Evolutionary conservation across 148 eudicot genomes (phyloP), one percentile per base, ranked within the genome.

Genomic region (Persicaria tinctoria): DNA sequence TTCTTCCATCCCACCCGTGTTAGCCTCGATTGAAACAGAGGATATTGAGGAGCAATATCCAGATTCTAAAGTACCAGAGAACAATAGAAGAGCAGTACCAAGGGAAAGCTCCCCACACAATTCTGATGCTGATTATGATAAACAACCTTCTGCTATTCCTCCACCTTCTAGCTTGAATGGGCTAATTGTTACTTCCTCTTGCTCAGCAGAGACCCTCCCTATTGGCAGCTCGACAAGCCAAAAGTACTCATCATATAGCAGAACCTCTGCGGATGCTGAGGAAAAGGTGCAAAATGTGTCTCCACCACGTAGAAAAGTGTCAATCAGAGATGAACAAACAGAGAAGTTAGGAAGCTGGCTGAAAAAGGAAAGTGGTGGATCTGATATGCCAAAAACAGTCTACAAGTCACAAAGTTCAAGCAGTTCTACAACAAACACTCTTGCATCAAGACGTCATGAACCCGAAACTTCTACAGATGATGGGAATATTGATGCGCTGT

Each of bases 221-320:
- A 32, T 63, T 10, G 45, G 68, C 1, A 45, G 68, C 68, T 63
- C 68, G 10, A 57, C 79, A 47, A 84, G 82, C 83, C 91, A 88
- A 78, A 89, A 66, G 3, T 20, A 66, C 13, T 11, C 48, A 66
- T 66, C 70, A 60, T 60, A 60, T 60, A 20, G 9, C 66, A 60
- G 38, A 60, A 60, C 41, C 66, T 60, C 66, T 20, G 66, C 23
- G 62, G 97, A 90, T 77, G 73, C 70, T n/a, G 89, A 86, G 80
- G 97, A 95, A 77, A 86, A 63, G 60, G 87, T 83, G 79, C 93
- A 86, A 81, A 95, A 95, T 84, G 89, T 88, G 68, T 95, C 99
- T 49, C 97, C 99, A 76, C 97, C 99, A 64, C 92, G 92, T 69
- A 85, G 93, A 75, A 95, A 90, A 88, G 80, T 84, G 76, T 85